phyloP scores from a whole-genome alignment of 805 yeast species.

The Pichia californica region DNA sequence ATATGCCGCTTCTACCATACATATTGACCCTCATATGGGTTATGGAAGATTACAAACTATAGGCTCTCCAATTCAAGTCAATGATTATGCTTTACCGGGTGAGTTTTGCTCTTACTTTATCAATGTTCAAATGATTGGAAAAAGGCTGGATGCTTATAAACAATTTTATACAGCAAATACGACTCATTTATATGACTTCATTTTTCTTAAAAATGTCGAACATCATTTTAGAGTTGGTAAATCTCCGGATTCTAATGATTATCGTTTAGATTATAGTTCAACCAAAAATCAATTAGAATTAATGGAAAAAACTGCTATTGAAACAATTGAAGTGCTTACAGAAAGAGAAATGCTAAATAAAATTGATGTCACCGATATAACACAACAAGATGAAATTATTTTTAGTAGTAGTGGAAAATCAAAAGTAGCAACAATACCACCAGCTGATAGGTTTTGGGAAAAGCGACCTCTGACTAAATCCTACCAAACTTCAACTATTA shows the following conservation, averaged over 20 bases:
- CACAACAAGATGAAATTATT: slow-evolving; percentile 11
- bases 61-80: slow-evolving; percentile 47
- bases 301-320: slow-evolving; percentile 11
- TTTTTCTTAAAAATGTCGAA: slow-evolving; percentile 15
- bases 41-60: slow-evolving; percentile 40
- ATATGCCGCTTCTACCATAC: slow-evolving; percentile 15
- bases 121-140: slow-evolving; percentile 48
- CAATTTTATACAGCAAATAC: slow-evolving; percentile 17
- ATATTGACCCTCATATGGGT: slow-evolving; percentile 36
- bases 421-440: neutral
- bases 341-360: slow-evolving; percentile 8
- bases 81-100: slow-evolving; percentile 37
- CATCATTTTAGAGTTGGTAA: slow-evolving; percentile 17
- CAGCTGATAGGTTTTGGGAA: neutral
- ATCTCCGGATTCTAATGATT: neutral
- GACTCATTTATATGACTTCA: slow-evolving; percentile 18
- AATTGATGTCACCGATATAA: neutral
- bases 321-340: slow-evolving; percentile 6
- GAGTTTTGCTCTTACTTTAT: slow-evolving; percentile 42
- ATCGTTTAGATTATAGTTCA: neutral
- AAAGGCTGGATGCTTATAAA: slow-evolving; percentile 25
- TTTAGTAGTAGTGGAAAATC: slow-evolving; percentile 4
- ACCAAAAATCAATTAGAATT: slow-evolving; percentile 10
- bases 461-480: neutral
- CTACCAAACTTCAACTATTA: neutral